Conservation (phyloP, 108 stramenopile genomes). For the Cylindrotheca fusiformis region DNA sequence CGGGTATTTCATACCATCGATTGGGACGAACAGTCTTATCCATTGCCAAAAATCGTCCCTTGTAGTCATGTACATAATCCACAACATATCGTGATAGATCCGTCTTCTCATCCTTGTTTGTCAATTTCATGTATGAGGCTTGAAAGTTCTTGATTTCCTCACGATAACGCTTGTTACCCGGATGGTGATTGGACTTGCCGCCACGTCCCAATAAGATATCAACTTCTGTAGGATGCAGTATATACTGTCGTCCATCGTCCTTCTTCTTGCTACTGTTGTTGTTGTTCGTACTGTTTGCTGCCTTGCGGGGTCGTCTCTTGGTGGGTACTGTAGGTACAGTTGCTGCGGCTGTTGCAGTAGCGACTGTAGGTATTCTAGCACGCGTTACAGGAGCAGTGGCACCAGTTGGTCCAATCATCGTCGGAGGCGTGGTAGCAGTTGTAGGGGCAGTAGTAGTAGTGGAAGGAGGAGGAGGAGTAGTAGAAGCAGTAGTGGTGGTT, state of each 20-base stretch:
- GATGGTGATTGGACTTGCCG: conserved; percentile 24
- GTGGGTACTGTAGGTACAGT: background rate
- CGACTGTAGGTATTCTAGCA: background rate
- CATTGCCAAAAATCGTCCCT: conserved; percentile 47
- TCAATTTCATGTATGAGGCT: conserved; percentile 23
- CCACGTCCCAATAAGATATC: conserved; percentile 24
- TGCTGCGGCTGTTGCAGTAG: background rate
- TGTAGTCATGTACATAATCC: conserved; percentile 26
- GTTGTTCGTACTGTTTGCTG: background rate
- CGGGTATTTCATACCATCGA: conserved; percentile 30
- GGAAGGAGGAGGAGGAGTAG: background rate
- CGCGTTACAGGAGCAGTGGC: too few relatives aligned
- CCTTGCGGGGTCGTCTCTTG: background rate
- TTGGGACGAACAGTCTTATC: conserved; percentile 9
- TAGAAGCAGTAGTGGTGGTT: too few relatives aligned
- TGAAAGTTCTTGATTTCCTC: conserved; percentile 28
- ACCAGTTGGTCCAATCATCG: background rate
- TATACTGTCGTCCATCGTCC: conserved; percentile 9
- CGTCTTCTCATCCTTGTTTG: conserved; percentile 51
- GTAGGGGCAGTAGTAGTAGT: too few relatives aligned
- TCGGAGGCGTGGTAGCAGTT: too few relatives aligned
- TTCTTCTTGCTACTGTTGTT: conserved; percentile 20
- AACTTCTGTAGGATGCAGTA: conserved; percentile 8
- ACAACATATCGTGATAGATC: conserved; percentile 34
- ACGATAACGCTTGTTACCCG: conserved; percentile 29